Conservation (phyloP, 2,329 filamentous ascomycete species). For the Colletotrichum orbiculare region DNA sequence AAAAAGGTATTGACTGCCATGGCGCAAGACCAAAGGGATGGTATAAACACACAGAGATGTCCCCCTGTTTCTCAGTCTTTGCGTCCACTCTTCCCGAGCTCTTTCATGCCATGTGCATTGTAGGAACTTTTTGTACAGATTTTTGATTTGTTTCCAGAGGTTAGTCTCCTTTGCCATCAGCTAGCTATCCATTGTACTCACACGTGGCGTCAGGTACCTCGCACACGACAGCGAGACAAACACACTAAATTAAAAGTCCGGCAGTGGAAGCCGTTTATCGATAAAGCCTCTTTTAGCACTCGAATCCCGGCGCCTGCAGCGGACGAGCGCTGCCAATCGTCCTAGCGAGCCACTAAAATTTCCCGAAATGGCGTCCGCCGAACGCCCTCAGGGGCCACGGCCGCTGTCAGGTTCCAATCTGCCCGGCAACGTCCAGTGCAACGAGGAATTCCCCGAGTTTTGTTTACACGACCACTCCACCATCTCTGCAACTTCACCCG, state of each 20-base stretch:
- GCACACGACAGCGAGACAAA: no score
- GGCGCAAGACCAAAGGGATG: background rate
- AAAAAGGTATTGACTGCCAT: conserved; percentile 8
- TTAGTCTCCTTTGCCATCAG: no score
- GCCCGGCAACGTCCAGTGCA: conserved; percentile 51
- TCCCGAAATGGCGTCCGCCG: conserved; percentile 36
- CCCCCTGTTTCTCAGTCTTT: no score
- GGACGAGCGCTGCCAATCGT: conserved; percentile 30
- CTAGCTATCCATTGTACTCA: no score
- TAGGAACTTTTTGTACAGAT: no score
- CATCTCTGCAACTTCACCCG: conserved; percentile 40
- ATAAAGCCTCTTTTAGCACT: conserved; percentile 21
- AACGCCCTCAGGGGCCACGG: conserved; percentile 33
- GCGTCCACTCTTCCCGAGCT: no score
- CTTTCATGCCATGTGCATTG: no score
- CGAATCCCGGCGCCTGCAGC: conserved; percentile 36
- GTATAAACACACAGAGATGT: conserved; percentile 1
- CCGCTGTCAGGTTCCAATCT: conserved; percentile 38
- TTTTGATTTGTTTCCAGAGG: no score
- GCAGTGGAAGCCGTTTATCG: conserved; percentile 31
- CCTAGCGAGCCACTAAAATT: conserved; percentile 36
- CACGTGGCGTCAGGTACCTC: no score
- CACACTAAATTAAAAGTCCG: background rate
- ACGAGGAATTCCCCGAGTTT: conserved; percentile 53
- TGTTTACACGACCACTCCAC: conserved; percentile 52